Evolutionary conservation across 495 filamentous ascomycete species (phyloP).

Genomic region (Lophiostoma macrostomum): DNA sequence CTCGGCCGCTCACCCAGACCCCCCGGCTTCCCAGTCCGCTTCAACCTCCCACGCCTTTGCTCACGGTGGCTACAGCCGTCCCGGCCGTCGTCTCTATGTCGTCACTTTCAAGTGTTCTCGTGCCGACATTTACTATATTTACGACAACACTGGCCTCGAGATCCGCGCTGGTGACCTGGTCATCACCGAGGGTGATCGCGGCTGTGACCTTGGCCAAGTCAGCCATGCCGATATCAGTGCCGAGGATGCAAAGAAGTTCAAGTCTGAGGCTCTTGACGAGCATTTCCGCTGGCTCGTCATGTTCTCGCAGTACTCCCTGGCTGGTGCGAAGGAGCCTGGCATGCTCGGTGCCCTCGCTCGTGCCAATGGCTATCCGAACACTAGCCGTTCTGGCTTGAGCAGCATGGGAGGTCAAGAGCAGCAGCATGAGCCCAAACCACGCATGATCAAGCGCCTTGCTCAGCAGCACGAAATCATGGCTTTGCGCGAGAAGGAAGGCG

Average conservation of each 20-base stretch:
- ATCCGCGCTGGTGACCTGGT: conserved; percentile 90
- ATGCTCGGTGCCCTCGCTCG: conserved; percentile 27
- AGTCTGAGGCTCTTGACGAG: conserved; percentile 84
- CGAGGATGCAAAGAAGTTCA: conserved; percentile 78
- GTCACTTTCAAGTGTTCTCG: conserved; percentile 94
- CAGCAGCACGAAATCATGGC: conserved; percentile 84
- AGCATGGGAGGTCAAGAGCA: conserved; percentile 13
- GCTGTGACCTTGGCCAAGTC: conserved; percentile 93
- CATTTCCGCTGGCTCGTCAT: conserved; percentile 97
- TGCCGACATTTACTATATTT: conserved; percentile 93
- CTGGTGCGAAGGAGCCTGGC: conserved; percentile 38
- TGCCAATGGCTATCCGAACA: conserved; percentile 15
- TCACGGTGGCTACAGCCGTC: conserved; percentile 44
- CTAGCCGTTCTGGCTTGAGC: conserved; percentile 3
- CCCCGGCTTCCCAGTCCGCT: neutral
- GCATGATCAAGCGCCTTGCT: conserved; percentile 91
- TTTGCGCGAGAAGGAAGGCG: conserved; percentile 91
- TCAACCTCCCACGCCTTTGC: conserved; percentile 7
- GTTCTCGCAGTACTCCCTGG: conserved; percentile 69
- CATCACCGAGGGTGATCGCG: conserved; percentile 95
- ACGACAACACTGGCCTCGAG: conserved; percentile 87
- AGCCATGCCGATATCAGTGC: conserved; percentile 77
- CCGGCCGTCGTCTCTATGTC: conserved; percentile 80
- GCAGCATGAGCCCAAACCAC: conserved; percentile 74
- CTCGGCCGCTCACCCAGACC: conserved; percentile 26